Percentiles rank a stretch among this genome's conserved stretches.
phyloP scores from a whole-genome alignment of 164 flowering plant genomes.

The Nelumbo lutea region DNA sequence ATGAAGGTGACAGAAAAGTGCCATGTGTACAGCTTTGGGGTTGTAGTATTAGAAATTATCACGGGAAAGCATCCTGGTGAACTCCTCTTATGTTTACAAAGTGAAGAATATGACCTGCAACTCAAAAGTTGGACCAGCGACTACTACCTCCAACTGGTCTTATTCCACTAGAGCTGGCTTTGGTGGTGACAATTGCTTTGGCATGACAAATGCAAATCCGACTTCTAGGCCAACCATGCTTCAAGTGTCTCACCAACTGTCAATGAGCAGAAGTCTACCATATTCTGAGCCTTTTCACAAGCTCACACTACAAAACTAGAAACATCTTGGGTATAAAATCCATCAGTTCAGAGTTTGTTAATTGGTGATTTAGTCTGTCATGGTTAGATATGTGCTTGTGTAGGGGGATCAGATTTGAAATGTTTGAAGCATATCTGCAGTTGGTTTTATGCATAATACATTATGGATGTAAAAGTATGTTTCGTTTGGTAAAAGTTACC shows the following conservation, averaged over 20 bases:
- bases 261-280: too few species aligned
- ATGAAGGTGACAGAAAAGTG: slow-evolving; percentile 21
- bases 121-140: slow-evolving; percentile 12
- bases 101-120: too few species aligned
- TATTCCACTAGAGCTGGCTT: slow-evolving; percentile 9
- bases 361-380: too few species aligned
- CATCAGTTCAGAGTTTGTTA: too few species aligned
- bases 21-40: slow-evolving; percentile 31
- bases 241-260: too few species aligned
- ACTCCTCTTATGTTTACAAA: slow-evolving; percentile 2
- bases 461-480: too few species aligned
- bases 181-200: slow-evolving; percentile 11
- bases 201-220: background rate
- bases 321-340: background rate
- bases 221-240: too few species aligned
- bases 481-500: too few species aligned
- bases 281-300: slow-evolving; percentile 3
- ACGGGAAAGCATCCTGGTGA: slow-evolving; percentile 22
- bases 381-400: too few species aligned
- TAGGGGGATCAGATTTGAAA: too few species aligned
- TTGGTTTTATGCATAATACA: too few species aligned
- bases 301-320: slow-evolving; percentile 12
- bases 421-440: too few species aligned
- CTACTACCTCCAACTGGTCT: slow-evolving; percentile 15
- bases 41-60: slow-evolving; percentile 18